Evolutionary conservation across 768 basidiomycete species (phyloP).

Genomic region (button mushroom (Agaricus bisporus)): DNA sequence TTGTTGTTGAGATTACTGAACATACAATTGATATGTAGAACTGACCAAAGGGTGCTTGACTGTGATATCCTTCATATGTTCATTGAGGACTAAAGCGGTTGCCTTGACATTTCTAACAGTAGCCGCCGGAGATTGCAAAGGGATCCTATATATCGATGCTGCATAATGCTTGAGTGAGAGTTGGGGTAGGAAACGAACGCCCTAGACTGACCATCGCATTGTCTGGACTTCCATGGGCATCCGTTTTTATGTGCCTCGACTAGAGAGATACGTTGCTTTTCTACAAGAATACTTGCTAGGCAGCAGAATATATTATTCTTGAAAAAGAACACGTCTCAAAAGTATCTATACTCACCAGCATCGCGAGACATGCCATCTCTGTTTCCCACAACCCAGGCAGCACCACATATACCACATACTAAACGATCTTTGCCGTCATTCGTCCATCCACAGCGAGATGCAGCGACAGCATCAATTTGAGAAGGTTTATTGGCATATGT

Average conservation of each 20-base stretch:
- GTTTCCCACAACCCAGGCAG: constrained; percentile 69
- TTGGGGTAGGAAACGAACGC: no score
- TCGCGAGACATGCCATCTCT: constrained; percentile 69
- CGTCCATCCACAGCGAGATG: constrained; percentile 77
- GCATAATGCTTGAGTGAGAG: neutral
- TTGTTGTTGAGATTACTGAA: neutral
- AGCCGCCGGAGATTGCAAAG: constrained; percentile 57
- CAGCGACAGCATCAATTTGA: constrained; percentile 71
- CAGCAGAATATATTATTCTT: neutral
- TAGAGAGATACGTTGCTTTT: constrained; percentile 63
- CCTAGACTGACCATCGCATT: constrained; percentile 68
- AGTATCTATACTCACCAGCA: constrained; percentile 55
- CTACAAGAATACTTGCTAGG: constrained; percentile 61
- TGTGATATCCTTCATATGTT: constrained; percentile 44
- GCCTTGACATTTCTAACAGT: constrained; percentile 57
- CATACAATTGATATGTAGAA: neutral
- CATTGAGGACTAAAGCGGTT: constrained; percentile 47
- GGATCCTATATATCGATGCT: constrained; percentile 73
- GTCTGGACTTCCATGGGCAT: constrained; percentile 78
- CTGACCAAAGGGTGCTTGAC: constrained; percentile 73
- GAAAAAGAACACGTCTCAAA: constrained; percentile 12
- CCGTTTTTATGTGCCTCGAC: constrained; percentile 73
- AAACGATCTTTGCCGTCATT: constrained; percentile 80
- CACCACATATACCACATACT: constrained; percentile 63
- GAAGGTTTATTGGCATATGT: constrained; percentile 78